Conservation (phyloP, 768 basidiomycete genomes). For the Lyophyllum decastes region DNA sequence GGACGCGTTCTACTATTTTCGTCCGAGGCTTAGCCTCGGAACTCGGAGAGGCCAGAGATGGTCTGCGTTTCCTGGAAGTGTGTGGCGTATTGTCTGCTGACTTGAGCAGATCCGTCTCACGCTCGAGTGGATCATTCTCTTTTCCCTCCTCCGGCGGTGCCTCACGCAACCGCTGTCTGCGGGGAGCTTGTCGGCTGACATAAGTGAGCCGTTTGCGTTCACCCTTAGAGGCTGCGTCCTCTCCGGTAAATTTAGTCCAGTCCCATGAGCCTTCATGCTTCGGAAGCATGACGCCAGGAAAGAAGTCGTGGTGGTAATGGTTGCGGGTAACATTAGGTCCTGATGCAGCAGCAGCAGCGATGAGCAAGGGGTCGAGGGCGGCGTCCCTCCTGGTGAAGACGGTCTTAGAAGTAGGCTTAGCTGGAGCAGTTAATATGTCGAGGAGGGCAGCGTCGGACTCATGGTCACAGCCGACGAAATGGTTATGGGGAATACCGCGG, state of each 20-base stretch:
- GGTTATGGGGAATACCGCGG: slow-evolving; percentile 16
- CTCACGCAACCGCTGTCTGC: slow-evolving; percentile 54
- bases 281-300: slow-evolving; percentile 56
- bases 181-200: slow-evolving; percentile 75
- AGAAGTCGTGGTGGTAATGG: slow-evolving; percentile 83
- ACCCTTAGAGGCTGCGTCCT: slow-evolving; percentile 36
- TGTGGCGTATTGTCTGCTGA: slow-evolving; percentile 39
- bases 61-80: slow-evolving; percentile 40
- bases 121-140: slow-evolving; percentile 46
- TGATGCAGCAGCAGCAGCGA: slow-evolving; percentile 75
- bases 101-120: slow-evolving; percentile 38
- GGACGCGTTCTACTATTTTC: slow-evolving; percentile 23
- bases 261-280: slow-evolving; percentile 56
- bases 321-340: slow-evolving; percentile 81
- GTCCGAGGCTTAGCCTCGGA: slow-evolving; percentile 26
- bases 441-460: slow-evolving; percentile 63
- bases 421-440: slow-evolving; percentile 61
- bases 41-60: slow-evolving; percentile 29
- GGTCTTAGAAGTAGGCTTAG: slow-evolving; percentile 38
- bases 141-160: slow-evolving; percentile 41
- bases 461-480: slow-evolving; percentile 19
- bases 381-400: slow-evolving; percentile 65
- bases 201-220: slow-evolving; percentile 56
- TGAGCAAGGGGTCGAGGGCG: slow-evolving; percentile 74
- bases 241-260: slow-evolving; percentile 56